phyloP scores from a whole-genome alignment of 106 monocot genomes.

The Triglochin maritima region DNA sequence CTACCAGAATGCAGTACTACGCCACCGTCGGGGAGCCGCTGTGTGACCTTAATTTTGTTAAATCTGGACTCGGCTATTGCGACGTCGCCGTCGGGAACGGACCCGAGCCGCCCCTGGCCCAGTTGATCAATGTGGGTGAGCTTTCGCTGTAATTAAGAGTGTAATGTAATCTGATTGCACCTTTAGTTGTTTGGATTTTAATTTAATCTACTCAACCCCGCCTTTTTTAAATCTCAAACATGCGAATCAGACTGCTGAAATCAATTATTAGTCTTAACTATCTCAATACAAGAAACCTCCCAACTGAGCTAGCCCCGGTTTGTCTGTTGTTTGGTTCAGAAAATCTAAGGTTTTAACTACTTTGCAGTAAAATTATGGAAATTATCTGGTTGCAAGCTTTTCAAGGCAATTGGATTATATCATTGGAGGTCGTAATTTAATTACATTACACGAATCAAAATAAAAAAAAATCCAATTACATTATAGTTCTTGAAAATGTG shows the following conservation, averaged over 20 bases:
- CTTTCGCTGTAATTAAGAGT: not conserved
- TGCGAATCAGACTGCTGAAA: not conserved
- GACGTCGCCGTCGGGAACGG: constrained; percentile 59
- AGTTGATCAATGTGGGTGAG: constrained; percentile 78
- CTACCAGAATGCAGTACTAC: constrained; percentile 77
- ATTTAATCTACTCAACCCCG: not conserved
- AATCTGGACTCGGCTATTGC: constrained; percentile 84
- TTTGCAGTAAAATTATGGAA: no score
- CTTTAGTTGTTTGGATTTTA: not conserved
- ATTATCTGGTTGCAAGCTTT: no score
- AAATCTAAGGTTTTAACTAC: no score
- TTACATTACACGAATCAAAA: no score
- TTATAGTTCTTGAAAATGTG: no score
- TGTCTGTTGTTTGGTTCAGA: no score
- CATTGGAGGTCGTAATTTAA: no score
- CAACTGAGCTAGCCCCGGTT: no score
- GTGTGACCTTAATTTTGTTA: constrained; percentile 64
- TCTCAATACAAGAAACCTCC: not conserved
- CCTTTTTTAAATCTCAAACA: not conserved
- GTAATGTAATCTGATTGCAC: not conserved
- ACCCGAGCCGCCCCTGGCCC: constrained; percentile 43
- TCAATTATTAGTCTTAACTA: not conserved
- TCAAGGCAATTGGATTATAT: no score
- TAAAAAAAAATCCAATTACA: no score
- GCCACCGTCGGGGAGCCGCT: constrained; percentile 78